These are phyloP conservation scores for Endogone sp. DNA, from an alignment of 192 early-diverging fungal genomes.

Conservation along the genomic window DNA sequence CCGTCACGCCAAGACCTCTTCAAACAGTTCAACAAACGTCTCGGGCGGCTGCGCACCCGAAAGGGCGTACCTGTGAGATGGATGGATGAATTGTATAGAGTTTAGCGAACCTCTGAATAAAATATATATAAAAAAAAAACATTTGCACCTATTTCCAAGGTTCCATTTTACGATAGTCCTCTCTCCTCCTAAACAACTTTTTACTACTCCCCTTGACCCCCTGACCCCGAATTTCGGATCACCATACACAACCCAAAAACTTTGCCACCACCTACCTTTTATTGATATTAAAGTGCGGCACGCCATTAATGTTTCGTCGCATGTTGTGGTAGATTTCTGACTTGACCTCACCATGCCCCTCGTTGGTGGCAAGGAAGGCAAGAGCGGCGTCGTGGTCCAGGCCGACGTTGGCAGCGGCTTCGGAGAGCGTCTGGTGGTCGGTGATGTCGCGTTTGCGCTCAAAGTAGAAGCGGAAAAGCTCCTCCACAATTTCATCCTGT, in stretches of 20 bases:
- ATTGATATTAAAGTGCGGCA: slow-evolving; percentile 67
- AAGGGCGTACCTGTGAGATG: slow-evolving; percentile 31
- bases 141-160: no score
- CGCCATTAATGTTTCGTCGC: slow-evolving; percentile 53
- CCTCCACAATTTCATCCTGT: slow-evolving; percentile 55
- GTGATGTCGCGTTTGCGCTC: slow-evolving; percentile 67
- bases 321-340: slow-evolving; percentile 38
- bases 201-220: no score
- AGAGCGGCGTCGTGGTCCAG: slow-evolving; percentile 44
- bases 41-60: slow-evolving; percentile 68
- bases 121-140: no score
- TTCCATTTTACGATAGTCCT: no score
- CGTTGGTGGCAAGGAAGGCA: slow-evolving; percentile 49
- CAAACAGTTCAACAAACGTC: slow-evolving; percentile 55
- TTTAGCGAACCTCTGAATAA: no score
- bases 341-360: slow-evolving; percentile 47
- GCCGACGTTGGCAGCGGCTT: slow-evolving; percentile 54
- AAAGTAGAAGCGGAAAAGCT: slow-evolving; percentile 66
- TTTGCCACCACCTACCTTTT: slow-evolving; percentile 37
- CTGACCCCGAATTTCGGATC: no score
- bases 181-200: no score
- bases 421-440: slow-evolving; percentile 52
- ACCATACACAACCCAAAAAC: background rate
- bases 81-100: no score
- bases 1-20: slow-evolving; percentile 33